These are phyloP conservation scores for Lachnellula subtilissima DNA, from an alignment of 2,329 filamentous ascomycete species.

Conservation along the genomic window DNA sequence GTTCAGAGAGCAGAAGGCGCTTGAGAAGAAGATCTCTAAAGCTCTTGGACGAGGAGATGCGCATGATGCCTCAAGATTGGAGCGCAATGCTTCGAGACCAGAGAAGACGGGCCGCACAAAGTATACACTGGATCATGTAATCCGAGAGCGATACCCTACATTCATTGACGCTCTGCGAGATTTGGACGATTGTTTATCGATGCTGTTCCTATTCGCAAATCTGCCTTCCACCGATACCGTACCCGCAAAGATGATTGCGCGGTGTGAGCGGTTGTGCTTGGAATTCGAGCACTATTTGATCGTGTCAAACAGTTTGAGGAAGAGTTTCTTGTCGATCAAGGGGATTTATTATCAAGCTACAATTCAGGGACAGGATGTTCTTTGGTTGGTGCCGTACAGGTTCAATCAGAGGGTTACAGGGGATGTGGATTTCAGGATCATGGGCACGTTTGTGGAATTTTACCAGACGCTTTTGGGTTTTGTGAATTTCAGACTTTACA, in stretches of 20 bases:
- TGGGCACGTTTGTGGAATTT: constrained; percentile 98
- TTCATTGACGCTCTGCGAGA: constrained; percentile 93
- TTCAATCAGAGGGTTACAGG: constrained; percentile 93
- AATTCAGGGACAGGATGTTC: constrained; percentile 91
- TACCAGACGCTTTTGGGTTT: constrained; percentile 96
- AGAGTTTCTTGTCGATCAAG: constrained; percentile 98
- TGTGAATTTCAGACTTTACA: constrained; percentile 93
- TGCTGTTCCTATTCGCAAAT: constrained; percentile 97
- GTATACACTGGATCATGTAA: constrained; percentile 91
- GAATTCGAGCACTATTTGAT: constrained; percentile 99
- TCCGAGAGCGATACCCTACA: constrained; percentile 96
- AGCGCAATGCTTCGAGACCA: constrained; percentile 78
- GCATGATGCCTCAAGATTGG: constrained; percentile 78
- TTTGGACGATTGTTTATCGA: constrained; percentile 91
- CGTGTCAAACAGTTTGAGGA: constrained; percentile 81
- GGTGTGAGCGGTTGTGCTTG: constrained; percentile 86
- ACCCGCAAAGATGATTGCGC: constrained; percentile 89
- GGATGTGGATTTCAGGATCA: constrained; percentile 97
- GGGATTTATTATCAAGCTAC: constrained; percentile 99
- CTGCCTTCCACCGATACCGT: constrained; percentile 86
- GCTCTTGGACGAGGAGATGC: constrained; percentile 90
- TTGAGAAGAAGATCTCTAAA: constrained; percentile 95
- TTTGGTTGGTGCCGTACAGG: constrained; percentile 96
- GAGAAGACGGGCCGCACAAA: constrained; percentile 88
- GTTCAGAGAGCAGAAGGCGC: constrained; percentile 93